Conservation (phyloP, 164 flowering plant genomes). For the Hamamelis virginiana region DNA sequence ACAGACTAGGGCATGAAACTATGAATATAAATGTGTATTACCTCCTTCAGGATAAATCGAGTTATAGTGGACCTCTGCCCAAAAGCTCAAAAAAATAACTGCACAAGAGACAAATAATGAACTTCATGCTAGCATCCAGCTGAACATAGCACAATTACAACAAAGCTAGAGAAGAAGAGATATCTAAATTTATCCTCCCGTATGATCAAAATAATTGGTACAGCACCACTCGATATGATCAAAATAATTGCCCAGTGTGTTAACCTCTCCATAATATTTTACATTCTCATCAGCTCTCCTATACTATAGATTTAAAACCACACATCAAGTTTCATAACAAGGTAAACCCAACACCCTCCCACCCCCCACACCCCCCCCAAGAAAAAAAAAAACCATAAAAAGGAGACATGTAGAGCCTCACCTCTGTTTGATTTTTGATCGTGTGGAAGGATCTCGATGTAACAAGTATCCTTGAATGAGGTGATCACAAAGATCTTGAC, state of each 20-base stretch:
- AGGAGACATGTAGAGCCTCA: constrained; percentile 5
- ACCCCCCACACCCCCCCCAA: too few relatives aligned
- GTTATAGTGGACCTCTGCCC: constrained; percentile 74
- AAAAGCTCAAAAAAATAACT: constrained; percentile 64
- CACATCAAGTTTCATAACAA: not conserved
- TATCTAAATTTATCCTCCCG: not conserved
- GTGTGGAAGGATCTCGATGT: constrained; percentile 50
- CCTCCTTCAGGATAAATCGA: constrained; percentile 65
- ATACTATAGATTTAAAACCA: not conserved
- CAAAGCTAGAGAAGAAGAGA: not conserved
- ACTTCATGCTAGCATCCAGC: not conserved
- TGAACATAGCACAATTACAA: not conserved
- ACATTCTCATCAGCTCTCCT: not conserved
- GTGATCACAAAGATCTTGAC: constrained; percentile 46
- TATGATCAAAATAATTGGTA: not conserved
- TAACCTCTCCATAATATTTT: not conserved
- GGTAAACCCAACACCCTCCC: too few relatives aligned
- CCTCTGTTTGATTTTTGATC: constrained; percentile 35
- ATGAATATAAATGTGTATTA: constrained; percentile 11
- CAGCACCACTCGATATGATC: not conserved
- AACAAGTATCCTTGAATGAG: constrained; percentile 55
- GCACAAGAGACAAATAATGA: constrained; percentile 18
- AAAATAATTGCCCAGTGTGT: too few relatives aligned
- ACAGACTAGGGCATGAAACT: too few relatives aligned
- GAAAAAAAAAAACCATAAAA: too few relatives aligned